Percentiles rank a stretch among this genome's conserved stretches.
phyloP scores from a whole-genome alignment of 2,329 filamentous ascomycete species.

The Fusarium drepaniforme region DNA sequence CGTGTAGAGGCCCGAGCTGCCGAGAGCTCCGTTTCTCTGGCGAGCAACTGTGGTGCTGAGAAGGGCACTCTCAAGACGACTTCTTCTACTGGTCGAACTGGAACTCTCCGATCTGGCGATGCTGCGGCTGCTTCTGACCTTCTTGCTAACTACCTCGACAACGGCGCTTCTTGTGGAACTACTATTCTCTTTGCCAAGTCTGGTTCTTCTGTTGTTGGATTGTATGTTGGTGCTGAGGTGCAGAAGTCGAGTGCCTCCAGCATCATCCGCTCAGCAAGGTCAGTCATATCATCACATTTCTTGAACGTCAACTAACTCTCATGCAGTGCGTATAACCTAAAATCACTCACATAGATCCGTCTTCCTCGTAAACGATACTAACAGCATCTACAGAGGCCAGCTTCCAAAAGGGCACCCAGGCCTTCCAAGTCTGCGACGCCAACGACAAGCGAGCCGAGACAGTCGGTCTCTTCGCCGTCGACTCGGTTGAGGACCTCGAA shows the following conservation, averaged over 20 bases:
- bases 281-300: not conserved
- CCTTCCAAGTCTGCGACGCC: conserved; percentile 36
- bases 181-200: conserved; percentile 43
- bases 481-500: conserved; percentile 20
- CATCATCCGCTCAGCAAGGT: conserved; percentile 30
- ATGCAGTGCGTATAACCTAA: conserved; percentile 18
- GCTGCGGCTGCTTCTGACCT: conserved; percentile 26
- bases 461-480: conserved; percentile 36
- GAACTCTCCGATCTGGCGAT: conserved; percentile 21
- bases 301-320: conserved; percentile 1
- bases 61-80: conserved; percentile 29
- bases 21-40: conserved; percentile 21
- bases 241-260: conserved; percentile 37
- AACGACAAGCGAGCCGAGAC: conserved; percentile 34
- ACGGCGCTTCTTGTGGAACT: conserved; percentile 33
- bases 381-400: conserved; percentile 4
- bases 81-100: conserved; percentile 12
- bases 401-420: conserved; percentile 32
- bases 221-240: conserved; percentile 40
- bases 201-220: conserved; percentile 34
- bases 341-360: not conserved
- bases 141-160: conserved; percentile 34
- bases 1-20: conserved; percentile 27
- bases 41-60: conserved; percentile 39
- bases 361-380: not conserved